Conservation (phyloP, 2,329 filamentous ascomycete species). For the Dactylellina cionopaga region DNA sequence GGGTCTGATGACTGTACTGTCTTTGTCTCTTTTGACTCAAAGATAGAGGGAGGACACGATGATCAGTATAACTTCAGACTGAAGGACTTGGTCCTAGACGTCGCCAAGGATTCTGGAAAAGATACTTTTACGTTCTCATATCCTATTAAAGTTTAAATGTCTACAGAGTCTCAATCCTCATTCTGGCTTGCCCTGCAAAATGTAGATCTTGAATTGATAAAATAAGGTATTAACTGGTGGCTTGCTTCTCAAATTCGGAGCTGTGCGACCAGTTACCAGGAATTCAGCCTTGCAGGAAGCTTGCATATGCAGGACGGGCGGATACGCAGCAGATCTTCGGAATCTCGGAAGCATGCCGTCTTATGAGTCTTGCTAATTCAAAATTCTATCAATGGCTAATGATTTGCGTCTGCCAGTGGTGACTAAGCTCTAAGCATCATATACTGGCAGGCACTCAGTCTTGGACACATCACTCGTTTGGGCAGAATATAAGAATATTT, state of each 20-base stretch:
- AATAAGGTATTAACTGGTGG: background rate
- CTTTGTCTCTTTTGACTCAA: background rate
- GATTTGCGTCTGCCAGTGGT: too few relatives aligned
- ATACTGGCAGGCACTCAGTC: too few relatives aligned
- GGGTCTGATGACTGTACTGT: constrained; percentile 1
- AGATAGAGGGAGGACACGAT: background rate
- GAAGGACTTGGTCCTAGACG: constrained; percentile 25
- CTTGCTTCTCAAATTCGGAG: background rate
- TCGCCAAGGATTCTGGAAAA: background rate
- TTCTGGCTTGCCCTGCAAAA: constrained; percentile 8
- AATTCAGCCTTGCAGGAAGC: constrained; percentile 20
- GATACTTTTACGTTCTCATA: constrained; percentile 23
- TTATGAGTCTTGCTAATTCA: background rate
- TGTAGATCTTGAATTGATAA: background rate
- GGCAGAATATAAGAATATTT: background rate
- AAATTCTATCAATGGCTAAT: too few relatives aligned
- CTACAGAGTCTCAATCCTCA: background rate
- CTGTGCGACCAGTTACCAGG: background rate
- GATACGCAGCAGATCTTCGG: background rate
- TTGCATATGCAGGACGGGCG: constrained; percentile 12
- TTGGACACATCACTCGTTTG: too few relatives aligned
- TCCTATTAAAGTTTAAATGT: constrained; percentile 1
- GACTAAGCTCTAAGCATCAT: too few relatives aligned
- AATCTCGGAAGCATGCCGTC: background rate
- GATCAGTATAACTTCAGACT: constrained; percentile 16